Evolutionary conservation across 148 eudicot species (phyloP).

Genomic region (Heliosperma pusillum): DNA sequence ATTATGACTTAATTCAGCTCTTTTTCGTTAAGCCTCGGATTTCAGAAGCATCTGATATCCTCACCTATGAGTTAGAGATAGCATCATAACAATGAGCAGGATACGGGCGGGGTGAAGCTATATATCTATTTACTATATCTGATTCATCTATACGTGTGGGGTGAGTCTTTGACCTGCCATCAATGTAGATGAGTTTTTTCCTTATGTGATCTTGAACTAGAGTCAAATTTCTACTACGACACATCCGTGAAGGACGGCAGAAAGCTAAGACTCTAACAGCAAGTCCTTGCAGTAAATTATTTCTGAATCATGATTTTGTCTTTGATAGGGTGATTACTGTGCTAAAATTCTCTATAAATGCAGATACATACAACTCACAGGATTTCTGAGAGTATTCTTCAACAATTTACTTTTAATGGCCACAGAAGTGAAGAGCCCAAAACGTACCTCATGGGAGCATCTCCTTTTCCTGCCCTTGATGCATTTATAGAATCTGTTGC

Average conservation of each 20-base stretch:
- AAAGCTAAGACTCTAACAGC: background rate
- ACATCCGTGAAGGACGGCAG: background rate
- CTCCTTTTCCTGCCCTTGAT: constrained; percentile 87
- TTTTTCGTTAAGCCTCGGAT: background rate
- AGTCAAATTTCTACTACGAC: background rate
- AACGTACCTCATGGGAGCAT: constrained; percentile 67
- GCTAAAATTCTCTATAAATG: constrained; percentile 10
- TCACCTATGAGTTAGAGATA: background rate
- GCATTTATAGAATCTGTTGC: constrained; percentile 71
- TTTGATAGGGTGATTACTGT: constrained; percentile 14
- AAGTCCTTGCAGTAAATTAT: background rate
- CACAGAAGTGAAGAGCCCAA: constrained; percentile 47
- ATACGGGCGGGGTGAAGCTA: too few species aligned
- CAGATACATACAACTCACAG: constrained; percentile 41
- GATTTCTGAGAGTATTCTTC: constrained; percentile 31
- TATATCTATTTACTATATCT: too few species aligned
- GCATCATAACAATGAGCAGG: background rate
- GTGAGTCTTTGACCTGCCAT: too few species aligned
- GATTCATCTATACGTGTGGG: too few species aligned
- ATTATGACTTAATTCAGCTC: background rate
- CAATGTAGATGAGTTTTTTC: too few species aligned
- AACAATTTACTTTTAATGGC: constrained; percentile 38
- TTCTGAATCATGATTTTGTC: constrained; percentile 5
- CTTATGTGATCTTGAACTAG: background rate
- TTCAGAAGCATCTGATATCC: constrained; percentile 8